Evolutionary conservation across 108 stramenopile genomes (phyloP).

Genomic region (Discostella pseudostelligera): DNA sequence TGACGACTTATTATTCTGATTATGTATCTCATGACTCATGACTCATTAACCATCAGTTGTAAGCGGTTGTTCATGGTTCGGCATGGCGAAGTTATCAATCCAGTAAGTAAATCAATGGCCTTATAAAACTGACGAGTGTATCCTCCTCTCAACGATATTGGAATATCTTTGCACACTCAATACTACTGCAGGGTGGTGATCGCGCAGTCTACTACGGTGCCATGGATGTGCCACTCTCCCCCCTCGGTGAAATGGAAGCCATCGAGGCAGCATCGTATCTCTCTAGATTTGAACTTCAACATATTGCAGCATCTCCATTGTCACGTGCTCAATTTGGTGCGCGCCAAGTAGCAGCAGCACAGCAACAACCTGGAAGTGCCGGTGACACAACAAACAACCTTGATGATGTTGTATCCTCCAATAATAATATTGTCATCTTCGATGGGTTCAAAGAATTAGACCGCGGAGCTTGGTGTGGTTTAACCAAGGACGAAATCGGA

Average conservation of each 20-base stretch:
- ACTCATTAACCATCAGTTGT: slow-evolving; percentile 24
- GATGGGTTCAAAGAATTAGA: slow-evolving; percentile 82
- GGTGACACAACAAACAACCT: too few relatives aligned
- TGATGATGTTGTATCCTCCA: too few relatives aligned
- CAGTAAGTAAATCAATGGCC: slow-evolving; percentile 39
- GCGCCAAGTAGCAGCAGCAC: slow-evolving; percentile 48
- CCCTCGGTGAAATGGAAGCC: slow-evolving; percentile 80
- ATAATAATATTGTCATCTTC: slow-evolving; percentile 35
- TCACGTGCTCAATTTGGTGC: slow-evolving; percentile 81
- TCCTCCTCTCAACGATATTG: too few relatives aligned
- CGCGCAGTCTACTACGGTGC: slow-evolving; percentile 86
- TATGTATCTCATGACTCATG: too few relatives aligned
- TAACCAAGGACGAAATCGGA: slow-evolving; percentile 78
- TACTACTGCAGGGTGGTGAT: slow-evolving; percentile 55
- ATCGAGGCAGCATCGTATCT: slow-evolving; percentile 75
- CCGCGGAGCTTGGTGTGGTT: slow-evolving; percentile 73
- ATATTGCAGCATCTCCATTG: slow-evolving; percentile 75
- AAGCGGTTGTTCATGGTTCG: slow-evolving; percentile 82
- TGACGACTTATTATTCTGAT: neutral
- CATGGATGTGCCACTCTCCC: slow-evolving; percentile 82
- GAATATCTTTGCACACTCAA: neutral
- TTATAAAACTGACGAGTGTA: too few relatives aligned
- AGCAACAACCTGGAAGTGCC: slow-evolving; percentile 15
- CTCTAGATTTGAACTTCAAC: slow-evolving; percentile 57
- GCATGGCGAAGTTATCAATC: slow-evolving; percentile 91